Conservation (phyloP, 352 stramenopile species). For the Blastocystis sp. region DNA sequence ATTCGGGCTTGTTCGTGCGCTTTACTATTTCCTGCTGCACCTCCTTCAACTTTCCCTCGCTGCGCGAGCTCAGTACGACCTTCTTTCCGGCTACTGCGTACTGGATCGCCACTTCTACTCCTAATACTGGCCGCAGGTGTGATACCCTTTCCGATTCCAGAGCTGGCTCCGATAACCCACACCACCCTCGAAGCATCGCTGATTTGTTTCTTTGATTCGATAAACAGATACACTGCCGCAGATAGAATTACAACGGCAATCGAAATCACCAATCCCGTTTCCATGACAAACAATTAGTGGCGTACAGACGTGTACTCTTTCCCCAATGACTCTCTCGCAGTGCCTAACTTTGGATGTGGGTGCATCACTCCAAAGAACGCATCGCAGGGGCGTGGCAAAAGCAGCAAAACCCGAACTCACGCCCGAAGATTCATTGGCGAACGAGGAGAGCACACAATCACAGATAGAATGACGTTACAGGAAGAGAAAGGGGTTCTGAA, state of each 20-base stretch:
- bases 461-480: background rate
- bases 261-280: background rate
- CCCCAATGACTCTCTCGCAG: background rate
- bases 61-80: constrained; percentile 64
- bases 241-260: background rate
- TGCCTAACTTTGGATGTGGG: background rate
- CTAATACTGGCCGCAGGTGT: background rate
- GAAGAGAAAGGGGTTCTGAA: constrained; percentile 50
- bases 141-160: constrained; percentile 68
- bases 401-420: background rate
- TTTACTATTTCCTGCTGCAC: constrained; percentile 28
- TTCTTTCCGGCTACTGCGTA: constrained; percentile 55
- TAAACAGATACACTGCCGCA: background rate
- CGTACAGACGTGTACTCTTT: background rate
- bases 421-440: background rate
- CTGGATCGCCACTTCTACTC: constrained; percentile 34
- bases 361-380: too few relatives aligned
- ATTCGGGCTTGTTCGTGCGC: background rate
- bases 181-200: constrained; percentile 17
- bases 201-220: background rate
- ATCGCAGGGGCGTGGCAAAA: too few relatives aligned
- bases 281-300: background rate
- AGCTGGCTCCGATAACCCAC: constrained; percentile 69
- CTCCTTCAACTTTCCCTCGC: background rate
- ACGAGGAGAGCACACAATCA: background rate